These are phyloP conservation scores for Globisporangium emineosum DNA, from an alignment of 352 stramenopile genomes.

Conservation along the genomic window DNA sequence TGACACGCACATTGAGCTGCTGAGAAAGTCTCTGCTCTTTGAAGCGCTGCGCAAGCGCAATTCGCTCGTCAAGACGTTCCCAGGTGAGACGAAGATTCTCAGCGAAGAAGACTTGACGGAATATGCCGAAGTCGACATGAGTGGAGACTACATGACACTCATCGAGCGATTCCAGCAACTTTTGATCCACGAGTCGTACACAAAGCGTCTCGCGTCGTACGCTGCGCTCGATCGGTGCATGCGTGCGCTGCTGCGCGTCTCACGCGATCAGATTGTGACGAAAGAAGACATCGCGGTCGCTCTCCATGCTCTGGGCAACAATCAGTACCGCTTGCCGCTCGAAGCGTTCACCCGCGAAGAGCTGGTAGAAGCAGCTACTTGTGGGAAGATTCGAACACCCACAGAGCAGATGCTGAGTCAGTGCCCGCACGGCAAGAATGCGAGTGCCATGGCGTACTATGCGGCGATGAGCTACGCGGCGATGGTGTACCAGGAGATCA, in stretches of 20 bases:
- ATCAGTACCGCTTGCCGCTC: slow-evolving; percentile 40
- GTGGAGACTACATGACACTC: slow-evolving; percentile 62
- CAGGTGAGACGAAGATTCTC: slow-evolving; percentile 44
- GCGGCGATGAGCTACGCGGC: slow-evolving; percentile 57
- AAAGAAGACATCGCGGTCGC: slow-evolving; percentile 67
- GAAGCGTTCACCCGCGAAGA: slow-evolving; percentile 72
- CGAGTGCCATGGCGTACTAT: slow-evolving; percentile 63
- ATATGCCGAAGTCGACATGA: slow-evolving; percentile 58
- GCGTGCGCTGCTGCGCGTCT: slow-evolving; percentile 40
- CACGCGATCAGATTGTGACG: slow-evolving; percentile 50
- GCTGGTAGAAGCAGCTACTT: slow-evolving; percentile 34
- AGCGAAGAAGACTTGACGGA: slow-evolving; percentile 41
- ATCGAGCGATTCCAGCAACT: slow-evolving; percentile 66
- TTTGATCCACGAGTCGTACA: slow-evolving; percentile 70
- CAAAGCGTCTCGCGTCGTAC: slow-evolving; percentile 51
- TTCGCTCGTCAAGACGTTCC: slow-evolving; percentile 67
- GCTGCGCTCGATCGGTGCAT: slow-evolving; percentile 63
- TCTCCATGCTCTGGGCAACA: slow-evolving; percentile 30
- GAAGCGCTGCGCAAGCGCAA: slow-evolving; percentile 70
- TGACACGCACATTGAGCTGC: slow-evolving; percentile 59
- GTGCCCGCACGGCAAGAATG: slow-evolving; percentile 50
- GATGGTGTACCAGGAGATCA: slow-evolving; percentile 53
- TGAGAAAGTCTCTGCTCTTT: slow-evolving; percentile 59
- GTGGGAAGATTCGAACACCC: slow-evolving; percentile 50
- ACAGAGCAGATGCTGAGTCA: slow-evolving; percentile 39